Evolutionary conservation across 2,329 filamentous ascomycete species (phyloP).

Genomic region (Fusarium falciforme): DNA sequence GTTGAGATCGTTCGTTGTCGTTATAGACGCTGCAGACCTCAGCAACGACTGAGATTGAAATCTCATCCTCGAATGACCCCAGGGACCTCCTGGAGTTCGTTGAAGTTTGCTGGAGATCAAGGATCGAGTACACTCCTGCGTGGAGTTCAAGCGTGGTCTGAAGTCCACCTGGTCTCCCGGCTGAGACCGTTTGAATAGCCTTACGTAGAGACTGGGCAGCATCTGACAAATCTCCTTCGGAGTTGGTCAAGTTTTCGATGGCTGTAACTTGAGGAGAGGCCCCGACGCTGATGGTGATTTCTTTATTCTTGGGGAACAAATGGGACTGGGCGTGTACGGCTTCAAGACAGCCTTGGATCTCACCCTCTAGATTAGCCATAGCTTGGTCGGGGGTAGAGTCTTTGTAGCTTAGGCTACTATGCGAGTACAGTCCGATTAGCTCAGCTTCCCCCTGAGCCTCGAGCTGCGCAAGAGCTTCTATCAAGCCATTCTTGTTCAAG

Average conservation of each 20-base stretch:
- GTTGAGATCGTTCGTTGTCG: conserved; percentile 43
- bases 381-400: conserved; percentile 42
- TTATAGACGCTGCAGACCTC: conserved; percentile 72
- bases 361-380: conserved; percentile 44
- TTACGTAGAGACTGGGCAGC: conserved; percentile 11
- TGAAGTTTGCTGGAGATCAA: conserved; percentile 74
- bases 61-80: conserved; percentile 53
- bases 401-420: conserved; percentile 49
- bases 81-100: conserved; percentile 57
- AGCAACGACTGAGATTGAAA: conserved; percentile 67
- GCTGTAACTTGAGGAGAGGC: conserved; percentile 49
- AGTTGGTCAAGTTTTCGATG: conserved; percentile 37
- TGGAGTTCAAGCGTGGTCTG: conserved; percentile 64
- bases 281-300: conserved; percentile 46
- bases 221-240: background rate
- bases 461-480: conserved; percentile 48
- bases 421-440: conserved; percentile 47
- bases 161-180: conserved; percentile 1
- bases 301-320: conserved; percentile 23
- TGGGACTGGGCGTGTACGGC: conserved; percentile 25
- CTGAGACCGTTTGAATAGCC: background rate
- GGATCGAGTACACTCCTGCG: conserved; percentile 72
- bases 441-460: conserved; percentile 18
- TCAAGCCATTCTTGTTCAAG: conserved; percentile 53
- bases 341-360: conserved; percentile 47